Percentiles rank a stretch among this genome's conserved stretches.
Conservation (phyloP, 768 basidiomycete genomes). For the Udeniomyces megalosporus region DNA sequence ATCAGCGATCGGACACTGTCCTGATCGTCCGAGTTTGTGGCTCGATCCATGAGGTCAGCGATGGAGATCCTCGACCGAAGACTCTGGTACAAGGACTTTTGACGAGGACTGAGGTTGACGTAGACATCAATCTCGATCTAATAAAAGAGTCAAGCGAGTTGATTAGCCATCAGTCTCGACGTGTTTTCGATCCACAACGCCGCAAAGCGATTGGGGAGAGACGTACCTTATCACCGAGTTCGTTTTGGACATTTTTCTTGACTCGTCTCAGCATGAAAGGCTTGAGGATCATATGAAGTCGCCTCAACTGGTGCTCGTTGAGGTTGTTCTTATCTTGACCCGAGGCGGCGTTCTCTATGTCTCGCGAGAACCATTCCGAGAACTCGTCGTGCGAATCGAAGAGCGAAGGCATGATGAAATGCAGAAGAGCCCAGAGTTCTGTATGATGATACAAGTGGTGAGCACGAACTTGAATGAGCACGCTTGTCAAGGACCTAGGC, state of each 20-base stretch:
- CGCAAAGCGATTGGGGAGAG: background rate
- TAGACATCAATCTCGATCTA: slow-evolving; percentile 93
- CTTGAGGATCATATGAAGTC: slow-evolving; percentile 95
- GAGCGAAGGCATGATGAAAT: slow-evolving; percentile 98
- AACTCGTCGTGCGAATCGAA: slow-evolving; percentile 99
- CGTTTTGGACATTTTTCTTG: slow-evolving; percentile 98
- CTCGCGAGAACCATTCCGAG: slow-evolving; percentile 99
- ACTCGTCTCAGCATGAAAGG: slow-evolving; percentile 97
- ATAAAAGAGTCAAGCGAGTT: background rate
- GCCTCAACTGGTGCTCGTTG: slow-evolving; percentile 84
- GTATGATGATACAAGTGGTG: background rate
- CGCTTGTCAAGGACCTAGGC: background rate
- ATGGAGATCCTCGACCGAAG: slow-evolving; percentile 86
- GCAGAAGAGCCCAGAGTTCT: slow-evolving; percentile 96
- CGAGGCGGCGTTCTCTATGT: slow-evolving; percentile 75
- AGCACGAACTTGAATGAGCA: background rate
- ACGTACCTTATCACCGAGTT: slow-evolving; percentile 87
- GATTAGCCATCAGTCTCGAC: background rate
- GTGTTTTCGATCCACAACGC: too few relatives aligned
- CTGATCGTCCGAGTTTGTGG: slow-evolving; percentile 65
- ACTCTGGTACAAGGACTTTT: slow-evolving; percentile 74
- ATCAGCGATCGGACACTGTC: slow-evolving; percentile 86
- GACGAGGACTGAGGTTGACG: slow-evolving; percentile 83
- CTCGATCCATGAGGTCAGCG: slow-evolving; percentile 81
- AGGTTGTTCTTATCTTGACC: slow-evolving; percentile 71